Evolutionary conservation across 495 filamentous ascomycete species (phyloP), one percentile per base, ranked within the genome.

Genomic region (Annulohypoxylon stygium): DNA sequence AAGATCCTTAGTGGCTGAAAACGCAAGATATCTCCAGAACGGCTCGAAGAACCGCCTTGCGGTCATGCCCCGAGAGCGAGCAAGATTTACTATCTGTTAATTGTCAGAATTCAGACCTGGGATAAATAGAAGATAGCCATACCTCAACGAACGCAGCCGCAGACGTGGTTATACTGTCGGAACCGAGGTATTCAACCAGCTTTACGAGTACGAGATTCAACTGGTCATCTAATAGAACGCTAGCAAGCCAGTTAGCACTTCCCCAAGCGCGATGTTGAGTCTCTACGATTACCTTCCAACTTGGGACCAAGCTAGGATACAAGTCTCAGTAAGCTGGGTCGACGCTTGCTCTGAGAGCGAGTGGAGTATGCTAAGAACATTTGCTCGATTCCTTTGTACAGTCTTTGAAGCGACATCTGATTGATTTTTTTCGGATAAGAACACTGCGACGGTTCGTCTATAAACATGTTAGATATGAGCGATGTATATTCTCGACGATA

Each of bases 161-260:
- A 70, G 89, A 93, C 4, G 97, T 83, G 4, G 97, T 87, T 16
- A 89, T 86, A 78, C 96, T 97, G 26, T 90, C 83, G 76, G 97
- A 89, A 10, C 94, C 95, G 1, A 98, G 84, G 76, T 95, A 98
- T 39, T 97, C 91, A 25, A 97, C 83, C 4, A 99, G 85, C 62
- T 90, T 90, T 51, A 97, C 82, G 36, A 99, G 85, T 39, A 93
- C 92, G 57, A 98, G 87, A 73, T 95, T 94, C 50, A 96, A 88
- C 77, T 97, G 92, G 47, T 94, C 90, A 70, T 94, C 93, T 9
- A 74, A 65, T 53, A 80, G 76, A 25, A 79, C 74, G 62, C 66
- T 79, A 64, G 30, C 0, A 45, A 30, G 54, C 18, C 20, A 23
- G 16, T 76, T 18, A 77, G 63, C 30, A 53, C 16, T 23, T 18